Conservation (phyloP, 1,284 basidiomycete species). For the Coriolopsis trogii region DNA sequence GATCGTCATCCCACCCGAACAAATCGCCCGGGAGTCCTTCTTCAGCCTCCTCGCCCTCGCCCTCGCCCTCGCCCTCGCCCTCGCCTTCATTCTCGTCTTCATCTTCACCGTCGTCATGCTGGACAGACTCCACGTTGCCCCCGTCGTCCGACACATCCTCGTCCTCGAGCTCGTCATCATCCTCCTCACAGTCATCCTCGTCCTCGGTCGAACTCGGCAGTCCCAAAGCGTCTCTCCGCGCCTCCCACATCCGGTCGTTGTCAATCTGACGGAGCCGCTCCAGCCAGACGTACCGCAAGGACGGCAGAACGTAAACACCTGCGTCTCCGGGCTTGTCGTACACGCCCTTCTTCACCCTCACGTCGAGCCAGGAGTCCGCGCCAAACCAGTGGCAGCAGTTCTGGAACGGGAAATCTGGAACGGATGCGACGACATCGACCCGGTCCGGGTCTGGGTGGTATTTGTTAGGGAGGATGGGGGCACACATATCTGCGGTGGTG, state of each 20-base stretch:
- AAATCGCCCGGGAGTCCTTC: too few relatives aligned
- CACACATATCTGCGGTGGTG: conserved; percentile 7
- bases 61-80: too few relatives aligned
- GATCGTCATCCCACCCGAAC: conserved; percentile 3
- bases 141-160: too few relatives aligned
- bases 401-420: conserved; percentile 3
- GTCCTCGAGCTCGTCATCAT: too few relatives aligned
- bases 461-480: conserved; percentile 7
- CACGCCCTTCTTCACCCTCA: not conserved
- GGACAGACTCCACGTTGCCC: too few relatives aligned
- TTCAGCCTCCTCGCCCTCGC: too few relatives aligned
- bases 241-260: not conserved
- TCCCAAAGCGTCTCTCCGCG: not conserved
- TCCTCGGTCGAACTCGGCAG: not conserved
- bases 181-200: too few relatives aligned
- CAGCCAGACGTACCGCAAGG: not conserved
- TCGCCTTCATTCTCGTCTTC: too few relatives aligned
- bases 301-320: not conserved
- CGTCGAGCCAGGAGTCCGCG: not conserved
- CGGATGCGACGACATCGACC: not conserved
- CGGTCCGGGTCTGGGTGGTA: conserved; percentile 1
- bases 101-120: too few relatives aligned
- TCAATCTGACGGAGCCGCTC: not conserved
- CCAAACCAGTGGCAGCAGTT: conserved; percentile 7
- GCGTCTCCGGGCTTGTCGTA: not conserved